Percentiles rank a stretch among this genome's conserved stretches.
These are phyloP conservation scores for Diatrype stigma DNA, from an alignment of 2,329 filamentous ascomycete genomes.

Conservation along the genomic window DNA sequence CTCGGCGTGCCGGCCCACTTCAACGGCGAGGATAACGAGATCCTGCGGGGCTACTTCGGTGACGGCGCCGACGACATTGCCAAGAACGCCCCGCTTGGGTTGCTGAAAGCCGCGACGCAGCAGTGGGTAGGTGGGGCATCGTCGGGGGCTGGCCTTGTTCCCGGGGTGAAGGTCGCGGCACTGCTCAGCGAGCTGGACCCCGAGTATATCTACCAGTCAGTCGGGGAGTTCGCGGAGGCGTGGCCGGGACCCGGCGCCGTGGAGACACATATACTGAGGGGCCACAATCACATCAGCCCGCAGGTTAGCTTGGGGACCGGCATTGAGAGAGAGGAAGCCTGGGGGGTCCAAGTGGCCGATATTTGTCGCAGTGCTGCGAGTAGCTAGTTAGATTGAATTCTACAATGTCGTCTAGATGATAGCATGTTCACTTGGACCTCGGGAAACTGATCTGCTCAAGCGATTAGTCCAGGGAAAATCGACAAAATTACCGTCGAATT, in stretches of 20 bases:
- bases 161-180: slow-evolving; percentile 18
- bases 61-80: slow-evolving; percentile 15
- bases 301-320: slow-evolving; percentile 21
- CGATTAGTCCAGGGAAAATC: too few relatives aligned
- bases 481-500: too few relatives aligned
- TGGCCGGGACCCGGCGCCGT: slow-evolving; percentile 15
- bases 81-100: slow-evolving; percentile 17
- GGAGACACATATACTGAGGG: slow-evolving; percentile 16
- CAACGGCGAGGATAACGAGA: slow-evolving; percentile 14
- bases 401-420: too few relatives aligned
- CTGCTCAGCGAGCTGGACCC: slow-evolving; percentile 25
- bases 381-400: neutral
- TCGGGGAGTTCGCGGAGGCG: slow-evolving; percentile 16
- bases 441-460: too few relatives aligned
- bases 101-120: slow-evolving; percentile 15
- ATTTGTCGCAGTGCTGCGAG: slow-evolving; percentile 15
- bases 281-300: slow-evolving; percentile 28
- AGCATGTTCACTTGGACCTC: too few relatives aligned
- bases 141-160: slow-evolving; percentile 5
- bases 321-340: slow-evolving; percentile 25
- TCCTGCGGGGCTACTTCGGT: slow-evolving; percentile 19
- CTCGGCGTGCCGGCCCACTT: slow-evolving; percentile 25
- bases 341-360: slow-evolving; percentile 22
- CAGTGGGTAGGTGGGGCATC: slow-evolving; percentile 11
- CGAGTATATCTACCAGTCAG: slow-evolving; percentile 16